Evolutionary conservation across 257 asterid species (phyloP), one percentile per base, ranked within the genome.

Genomic region (Leonotis leonurus): DNA sequence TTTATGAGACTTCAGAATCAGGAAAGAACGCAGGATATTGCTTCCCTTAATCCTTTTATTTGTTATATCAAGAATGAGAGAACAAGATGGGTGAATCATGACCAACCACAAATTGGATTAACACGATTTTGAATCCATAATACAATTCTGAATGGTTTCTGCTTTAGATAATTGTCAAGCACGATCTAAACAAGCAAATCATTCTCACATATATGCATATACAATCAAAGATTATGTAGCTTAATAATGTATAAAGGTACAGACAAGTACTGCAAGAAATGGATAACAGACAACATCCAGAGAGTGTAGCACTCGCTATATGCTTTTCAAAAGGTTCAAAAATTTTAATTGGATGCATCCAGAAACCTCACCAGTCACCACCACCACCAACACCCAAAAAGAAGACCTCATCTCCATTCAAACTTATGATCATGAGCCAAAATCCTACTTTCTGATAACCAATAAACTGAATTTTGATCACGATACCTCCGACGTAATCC

Each of bases 401-500:
- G n/a, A n/a, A n/a, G n/a, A n/a, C n/a, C n/a, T n/a, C n/a, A n/a
- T n/a, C n/a, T n/a, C 49, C 49, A 16, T 43, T 43, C 22, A 43
- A 41, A 41, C 21, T 41, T 6, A 41, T 14, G 22, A 41, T n/a
- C 48, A 41, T 41, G 48, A 14, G 21, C 18, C 2, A 40, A 41
- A 43, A 9, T 32, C 40, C 22, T 12, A 18, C 9, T 9, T 44
- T 62, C 24, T 7, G 20, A 62, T 24, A 11, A 44, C 7, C 43
- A 24, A 24, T 26, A 50, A 54, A 45, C 26, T 24, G n/a, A 27
- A 60, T n/a, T 45, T 48, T 36, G 4, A 22, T 11, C 32, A 36
- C 14, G 20, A 39, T 58, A 91, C 96, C 96, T 84, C 95, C 95
- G 17, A 91, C 78, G 64, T 81, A 84, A 56, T 88, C 82, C 96